Base-by-base conservation (phyloP, 1,284 basidiomycete species). In the Ceratobasidium sp. region DNA sequence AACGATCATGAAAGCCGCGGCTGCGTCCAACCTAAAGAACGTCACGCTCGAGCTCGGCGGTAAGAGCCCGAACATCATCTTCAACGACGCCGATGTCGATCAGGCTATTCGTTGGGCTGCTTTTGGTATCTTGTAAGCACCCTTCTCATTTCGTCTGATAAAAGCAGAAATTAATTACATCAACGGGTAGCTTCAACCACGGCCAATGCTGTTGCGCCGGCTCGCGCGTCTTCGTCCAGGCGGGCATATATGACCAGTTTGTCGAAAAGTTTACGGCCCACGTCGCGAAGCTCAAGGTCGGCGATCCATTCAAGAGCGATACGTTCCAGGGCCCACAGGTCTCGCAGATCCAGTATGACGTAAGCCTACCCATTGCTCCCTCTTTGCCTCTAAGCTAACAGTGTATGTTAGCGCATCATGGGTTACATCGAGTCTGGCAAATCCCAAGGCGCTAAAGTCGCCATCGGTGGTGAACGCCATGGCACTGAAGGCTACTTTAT, bases 21-120 rank as follows among this genome's bases (percentile, higher is more conserved):
- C 95, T 4, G 91, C 92, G 86, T 92, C 89, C 67, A 97, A 98
- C 85, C 85, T 98, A 82, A 97, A 97, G 88, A 91, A 90, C 70
- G 94, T 97, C 73, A 96, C 95, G 4, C 91, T 98, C 82, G 97
- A 98, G 87, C 90, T 98, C 69, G 97, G 97, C 53, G 96, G 97
- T 51, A 98, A 98, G 89, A 93, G 92, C 79, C 94, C 96, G 28
- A 94, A 92, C 83, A 90, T 94, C 83, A 87, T 94, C 79, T 93
- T 91, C 79, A 87, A 94, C 79, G 93, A 94, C 81, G 91, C 92
- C 0, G 89, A 93, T 82, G 81, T 98, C 75, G 93, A 95, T 1
- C 89, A 93, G 84, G 94, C 95, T 42, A 90, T 96, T 63, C 88
- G 90, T 80, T 97, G 95, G 94, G 89, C 95, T 28, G 87, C 91